Conservation (phyloP, 139 green algal genomes). For the Chlamydomonas incerta region DNA sequence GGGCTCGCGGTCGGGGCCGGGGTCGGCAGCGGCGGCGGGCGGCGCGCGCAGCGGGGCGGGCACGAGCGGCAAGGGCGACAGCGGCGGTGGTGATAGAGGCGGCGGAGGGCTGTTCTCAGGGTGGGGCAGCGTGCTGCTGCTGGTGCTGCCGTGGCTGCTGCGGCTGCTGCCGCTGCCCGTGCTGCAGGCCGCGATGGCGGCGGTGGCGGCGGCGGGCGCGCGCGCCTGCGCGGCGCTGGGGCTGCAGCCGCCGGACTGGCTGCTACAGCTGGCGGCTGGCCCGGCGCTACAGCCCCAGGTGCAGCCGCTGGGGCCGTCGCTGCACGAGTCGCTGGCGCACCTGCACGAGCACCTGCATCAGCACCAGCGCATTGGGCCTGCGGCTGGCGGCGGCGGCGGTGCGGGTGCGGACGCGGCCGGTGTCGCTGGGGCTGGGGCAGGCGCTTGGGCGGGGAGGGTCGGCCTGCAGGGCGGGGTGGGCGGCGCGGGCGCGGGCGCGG, state of each 20-base stretch:
- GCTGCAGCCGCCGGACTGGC: not conserved
- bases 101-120: not conserved
- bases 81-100: not conserved
- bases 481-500: no score
- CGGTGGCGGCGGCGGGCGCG: not conserved
- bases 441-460: no score
- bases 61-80: not conserved
- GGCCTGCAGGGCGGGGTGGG: no score
- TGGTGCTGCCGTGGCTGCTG: constrained; percentile 31
- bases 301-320: not conserved
- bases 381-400: no score
- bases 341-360: no score
- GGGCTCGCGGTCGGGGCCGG: not conserved
- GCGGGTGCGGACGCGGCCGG: no score
- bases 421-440: no score
- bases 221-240: not conserved
- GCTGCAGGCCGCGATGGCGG: not conserved
- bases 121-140: not conserved
- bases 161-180: constrained; percentile 24
- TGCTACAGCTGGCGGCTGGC: not conserved
- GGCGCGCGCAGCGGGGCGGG: not conserved
- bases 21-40: not conserved
- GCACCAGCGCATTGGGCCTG: no score
- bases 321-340: no score
- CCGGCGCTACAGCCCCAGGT: not conserved